phyloP scores from a whole-genome alignment of 1,139 yeast species.

The Nakaseomyces glabratus region DNA sequence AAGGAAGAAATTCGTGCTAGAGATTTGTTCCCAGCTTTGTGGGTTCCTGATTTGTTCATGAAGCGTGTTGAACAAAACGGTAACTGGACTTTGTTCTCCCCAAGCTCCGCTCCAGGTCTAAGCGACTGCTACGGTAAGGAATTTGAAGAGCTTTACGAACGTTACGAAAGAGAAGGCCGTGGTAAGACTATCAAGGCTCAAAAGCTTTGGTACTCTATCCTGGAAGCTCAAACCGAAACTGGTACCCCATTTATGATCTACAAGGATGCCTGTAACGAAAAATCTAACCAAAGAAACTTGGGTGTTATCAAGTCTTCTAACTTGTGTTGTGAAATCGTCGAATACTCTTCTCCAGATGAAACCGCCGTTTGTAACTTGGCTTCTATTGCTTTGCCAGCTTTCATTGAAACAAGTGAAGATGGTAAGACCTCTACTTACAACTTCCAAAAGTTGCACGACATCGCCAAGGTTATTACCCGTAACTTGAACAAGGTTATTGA shows the following conservation, averaged over 20 bases:
- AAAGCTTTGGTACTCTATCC: slow-evolving; percentile 75
- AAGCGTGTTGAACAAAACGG: slow-evolving; percentile 69
- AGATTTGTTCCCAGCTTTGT: slow-evolving; percentile 76
- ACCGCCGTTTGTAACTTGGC: slow-evolving; percentile 89
- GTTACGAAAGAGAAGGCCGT: slow-evolving; percentile 44
- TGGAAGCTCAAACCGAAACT: slow-evolving; percentile 86
- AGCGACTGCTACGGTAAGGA: slow-evolving; percentile 74
- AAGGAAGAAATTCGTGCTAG: slow-evolving; percentile 85
- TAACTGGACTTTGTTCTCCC: slow-evolving; percentile 80
- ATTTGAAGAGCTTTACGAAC: slow-evolving; percentile 57
- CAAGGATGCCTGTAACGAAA: slow-evolving; percentile 77
- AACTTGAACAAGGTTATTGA: slow-evolving; percentile 75
- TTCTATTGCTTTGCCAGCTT: slow-evolving; percentile 74
- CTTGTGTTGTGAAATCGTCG: slow-evolving; percentile 84
- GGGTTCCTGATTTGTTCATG: slow-evolving; percentile 90
- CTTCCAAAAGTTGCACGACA: slow-evolving; percentile 60
- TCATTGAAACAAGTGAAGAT: slow-evolving; percentile 37
- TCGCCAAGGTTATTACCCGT: slow-evolving; percentile 61
- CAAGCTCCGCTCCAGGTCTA: slow-evolving; percentile 79
- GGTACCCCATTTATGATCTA: slow-evolving; percentile 90
- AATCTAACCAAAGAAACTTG: slow-evolving; percentile 77
- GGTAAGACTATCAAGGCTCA: slow-evolving; percentile 55
- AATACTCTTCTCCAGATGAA: slow-evolving; percentile 77
- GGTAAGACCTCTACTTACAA: slow-evolving; percentile 45
- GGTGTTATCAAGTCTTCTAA: slow-evolving; percentile 84